These are phyloP conservation scores for Staphylotrichum tortipilum DNA, from an alignment of 495 filamentous ascomycete species.

Conservation along the genomic window DNA sequence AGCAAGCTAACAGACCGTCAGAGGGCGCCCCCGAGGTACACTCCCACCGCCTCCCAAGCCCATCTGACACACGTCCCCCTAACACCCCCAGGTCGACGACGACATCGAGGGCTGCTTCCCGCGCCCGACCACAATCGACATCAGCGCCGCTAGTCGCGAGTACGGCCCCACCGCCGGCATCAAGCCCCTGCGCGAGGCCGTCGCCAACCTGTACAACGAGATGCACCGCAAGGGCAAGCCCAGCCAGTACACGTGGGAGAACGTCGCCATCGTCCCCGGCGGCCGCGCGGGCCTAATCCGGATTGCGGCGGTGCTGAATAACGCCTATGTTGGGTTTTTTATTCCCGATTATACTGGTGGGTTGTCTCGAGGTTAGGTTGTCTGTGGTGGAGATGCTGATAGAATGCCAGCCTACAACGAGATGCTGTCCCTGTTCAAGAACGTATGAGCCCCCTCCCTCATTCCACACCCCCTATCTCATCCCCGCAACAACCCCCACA, in stretches of 20 bases:
- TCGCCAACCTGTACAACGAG: slow-evolving; percentile 88
- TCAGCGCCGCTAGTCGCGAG: slow-evolving; percentile 68
- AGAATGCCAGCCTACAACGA: slow-evolving; percentile 71
- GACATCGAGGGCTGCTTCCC: slow-evolving; percentile 84
- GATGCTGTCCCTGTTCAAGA: slow-evolving; percentile 88
- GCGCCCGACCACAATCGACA: slow-evolving; percentile 72
- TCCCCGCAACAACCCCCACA: background rate
- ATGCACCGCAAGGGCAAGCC: slow-evolving; percentile 81
- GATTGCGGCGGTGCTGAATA: slow-evolving; percentile 88
- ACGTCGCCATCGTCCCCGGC: slow-evolving; percentile 95
- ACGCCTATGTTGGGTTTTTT: slow-evolving; percentile 83
- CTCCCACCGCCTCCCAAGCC: background rate
- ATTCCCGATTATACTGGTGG: slow-evolving; percentile 57
- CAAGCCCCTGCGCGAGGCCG: slow-evolving; percentile 77
- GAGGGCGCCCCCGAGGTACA: slow-evolving; percentile 73
- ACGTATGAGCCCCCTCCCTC: slow-evolving; percentile 43
- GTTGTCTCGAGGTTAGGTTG: background rate
- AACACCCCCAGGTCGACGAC: slow-evolving; percentile 55
- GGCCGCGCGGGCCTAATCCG: slow-evolving; percentile 87
- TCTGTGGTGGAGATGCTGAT: background rate
- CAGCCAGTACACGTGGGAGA: slow-evolving; percentile 97
- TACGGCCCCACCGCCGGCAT: slow-evolving; percentile 94
- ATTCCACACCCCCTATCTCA: background rate
- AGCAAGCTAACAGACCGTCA: background rate
- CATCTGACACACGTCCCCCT: too few relatives aligned